Evolutionary conservation across 257 asterid genomes (phyloP), one percentile per base, ranked within the genome.

Genomic region (Penstemon davidsonii): DNA sequence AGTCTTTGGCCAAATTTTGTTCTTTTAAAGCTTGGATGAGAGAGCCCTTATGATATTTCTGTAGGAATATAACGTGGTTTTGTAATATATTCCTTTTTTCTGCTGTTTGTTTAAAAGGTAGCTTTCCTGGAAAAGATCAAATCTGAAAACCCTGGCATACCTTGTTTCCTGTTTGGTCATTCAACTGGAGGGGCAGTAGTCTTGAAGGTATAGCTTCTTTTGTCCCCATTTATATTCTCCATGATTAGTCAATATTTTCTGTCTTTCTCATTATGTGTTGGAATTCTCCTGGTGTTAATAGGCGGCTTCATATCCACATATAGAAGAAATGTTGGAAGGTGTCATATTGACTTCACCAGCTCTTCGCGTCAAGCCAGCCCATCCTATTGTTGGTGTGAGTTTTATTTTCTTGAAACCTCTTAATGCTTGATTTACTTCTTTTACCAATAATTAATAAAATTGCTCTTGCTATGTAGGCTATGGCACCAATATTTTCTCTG

Each of bases 111-210:
- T 73, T 76, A 38, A 9, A 62, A 91, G 97, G 95, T 80, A 46
- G 85, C 91, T 63, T 88, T 91, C 68, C 75, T 94, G 75, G 96
- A 88, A 73, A 91, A 85, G 68, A 77, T 86, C 71, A 91, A 77
- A 72, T 61, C 68, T 60, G 97, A 91, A 72, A 82, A 94, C 81
- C 96, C 96, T 15, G 84, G 82, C 37, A 61, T 82, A 40, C 97
- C 97, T 7, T 94, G 97, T 85, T 94, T 94, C 82, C 85, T 94
- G 56, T 88, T 91, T 79, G 99, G 97, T 61, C 99, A 94, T 81
- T 94, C 99, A 60, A 91, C 97, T 37, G 99, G 99, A 70, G 99
- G 99, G 46, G 96, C 97, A 7, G 96, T 94, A 62, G 96, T 91
- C 71, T 71, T 94, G 78, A 94, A 94, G 96, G 99, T 88, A 80